phyloP scores from a whole-genome alignment of 768 basidiomycete genomes.

The Pisolithus orientalis region DNA sequence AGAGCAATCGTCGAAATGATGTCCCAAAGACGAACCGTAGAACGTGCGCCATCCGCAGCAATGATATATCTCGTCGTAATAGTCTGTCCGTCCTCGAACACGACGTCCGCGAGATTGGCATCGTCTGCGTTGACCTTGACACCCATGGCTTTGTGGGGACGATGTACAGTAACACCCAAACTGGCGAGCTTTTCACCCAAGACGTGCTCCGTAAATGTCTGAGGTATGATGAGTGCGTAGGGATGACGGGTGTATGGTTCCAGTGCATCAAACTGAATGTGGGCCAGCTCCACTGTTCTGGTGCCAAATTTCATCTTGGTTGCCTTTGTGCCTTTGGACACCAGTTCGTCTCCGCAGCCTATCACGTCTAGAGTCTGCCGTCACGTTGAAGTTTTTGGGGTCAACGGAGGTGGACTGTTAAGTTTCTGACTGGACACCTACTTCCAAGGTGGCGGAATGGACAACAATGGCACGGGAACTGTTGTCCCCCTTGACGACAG shows the following conservation, averaged over 20 bases:
- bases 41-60: constrained; percentile 47
- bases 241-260: constrained; percentile 38
- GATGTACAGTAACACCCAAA: constrained; percentile 27
- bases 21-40: constrained; percentile 28
- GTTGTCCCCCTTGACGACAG: constrained; percentile 22
- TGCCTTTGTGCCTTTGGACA: constrained; percentile 32
- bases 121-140: constrained; percentile 26
- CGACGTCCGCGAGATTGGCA: constrained; percentile 29
- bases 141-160: constrained; percentile 36
- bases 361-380: constrained; percentile 40
- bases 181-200: constrained; percentile 30
- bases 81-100: constrained; percentile 40
- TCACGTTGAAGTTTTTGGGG: constrained; percentile 5
- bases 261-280: constrained; percentile 29
- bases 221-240: constrained; percentile 37
- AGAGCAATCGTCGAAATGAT: not conserved
- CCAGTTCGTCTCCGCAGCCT: constrained; percentile 33
- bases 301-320: constrained; percentile 22
- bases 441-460: constrained; percentile 53
- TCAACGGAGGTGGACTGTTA: constrained; percentile 14
- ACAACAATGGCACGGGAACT: constrained; percentile 40
- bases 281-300: constrained; percentile 22
- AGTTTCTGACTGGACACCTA: constrained; percentile 10
- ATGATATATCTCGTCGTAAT: constrained; percentile 42
- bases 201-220: constrained; percentile 37